Percentiles rank a stretch among this genome's conserved stretches.
Evolutionary conservation across 495 filamentous ascomycete genomes (phyloP).

Genomic region (Neurospora discreta): DNA sequence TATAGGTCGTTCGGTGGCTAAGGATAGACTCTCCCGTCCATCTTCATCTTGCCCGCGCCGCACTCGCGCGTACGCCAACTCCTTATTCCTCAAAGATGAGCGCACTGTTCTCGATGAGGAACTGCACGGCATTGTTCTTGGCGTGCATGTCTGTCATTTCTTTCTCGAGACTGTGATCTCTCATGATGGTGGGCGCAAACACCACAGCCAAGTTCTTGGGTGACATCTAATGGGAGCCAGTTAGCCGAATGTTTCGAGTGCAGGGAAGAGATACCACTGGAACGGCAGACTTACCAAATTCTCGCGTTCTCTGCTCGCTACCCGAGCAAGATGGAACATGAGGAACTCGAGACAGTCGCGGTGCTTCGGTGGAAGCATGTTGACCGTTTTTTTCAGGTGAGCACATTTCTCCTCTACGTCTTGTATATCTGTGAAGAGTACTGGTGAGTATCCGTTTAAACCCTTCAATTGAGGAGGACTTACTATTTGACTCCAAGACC

Average conservation of each 20-base stretch:
- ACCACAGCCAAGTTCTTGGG: constrained; percentile 92
- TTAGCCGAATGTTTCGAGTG: constrained; percentile 7
- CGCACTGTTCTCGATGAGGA: constrained; percentile 76
- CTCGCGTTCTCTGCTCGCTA: constrained; percentile 68
- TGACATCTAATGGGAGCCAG: constrained; percentile 55
- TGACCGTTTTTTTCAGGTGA: constrained; percentile 57
- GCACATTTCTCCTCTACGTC: constrained; percentile 50
- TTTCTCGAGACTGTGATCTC: constrained; percentile 72
- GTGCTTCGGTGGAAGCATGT: constrained; percentile 69
- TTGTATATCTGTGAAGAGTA: constrained; percentile 28
- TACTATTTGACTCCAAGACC: constrained; percentile 67
- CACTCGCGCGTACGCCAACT: not conserved
- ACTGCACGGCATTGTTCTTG: constrained; percentile 84
- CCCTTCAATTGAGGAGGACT: constrained; percentile 2
- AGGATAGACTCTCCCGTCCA: not conserved
- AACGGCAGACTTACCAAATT: constrained; percentile 48
- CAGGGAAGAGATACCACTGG: not conserved
- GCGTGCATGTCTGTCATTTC: constrained; percentile 94
- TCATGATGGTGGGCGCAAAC: constrained; percentile 95
- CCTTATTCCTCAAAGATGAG: constrained; percentile 50
- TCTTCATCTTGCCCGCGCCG: not conserved
- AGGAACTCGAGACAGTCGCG: constrained; percentile 85
- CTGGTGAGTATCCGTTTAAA: not conserved
- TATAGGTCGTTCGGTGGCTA: not conserved
- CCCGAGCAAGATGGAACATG: constrained; percentile 85